Base-by-base conservation (phyloP, 306 rosid species). In the Vigna unguiculata region DNA sequence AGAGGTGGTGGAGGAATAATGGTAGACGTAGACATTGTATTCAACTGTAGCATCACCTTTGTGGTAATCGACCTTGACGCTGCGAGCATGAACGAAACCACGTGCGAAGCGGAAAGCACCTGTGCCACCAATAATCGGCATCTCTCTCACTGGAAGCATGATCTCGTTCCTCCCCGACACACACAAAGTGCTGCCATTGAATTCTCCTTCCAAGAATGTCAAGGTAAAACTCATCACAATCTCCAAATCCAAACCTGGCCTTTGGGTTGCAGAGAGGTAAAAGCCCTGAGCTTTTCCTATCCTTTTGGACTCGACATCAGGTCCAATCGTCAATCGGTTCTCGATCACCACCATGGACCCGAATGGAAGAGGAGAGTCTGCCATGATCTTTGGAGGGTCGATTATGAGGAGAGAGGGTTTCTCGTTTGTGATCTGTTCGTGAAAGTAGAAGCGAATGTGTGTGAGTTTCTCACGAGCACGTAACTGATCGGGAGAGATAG, bases 61-160 rank as follows among this genome's bases (percentile, higher is more conserved):
- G 5, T 20, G 30, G 5, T 6, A 0, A 52, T 93, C 69, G 0
- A 82, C 0, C 5, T 5, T 0, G 15, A 80, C 77, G 67, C 82
- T 79, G 47, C 40, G 84, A 2, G 91, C 91, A 13, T 24, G 84
- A 58, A 87, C 88, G 61, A 78, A 91, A 2, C 98, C 98, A 16
- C 89, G 89, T 0, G 96, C 96, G 30, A 91, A 93, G 36, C 90
- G 83, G 80, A 93, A 91, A 24, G 68, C 69, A 9, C 96, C 96
- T 0, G 85, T 91, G 0, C 96, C 86, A 1, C 91, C 90, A 5
- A 84, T 78, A 9, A 90, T 80, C 0, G 91, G 86, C 90, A 90
- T 74, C 83, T 90, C 94, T 4, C 88, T 76, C 10, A 80, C 69
- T 1, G 20, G 28, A 11, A 25, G 8, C 1, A 28, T 1, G 7